Evolutionary conservation across 2,329 filamentous ascomycete genomes (phyloP).

Genomic region (Blastomyces silverae): DNA sequence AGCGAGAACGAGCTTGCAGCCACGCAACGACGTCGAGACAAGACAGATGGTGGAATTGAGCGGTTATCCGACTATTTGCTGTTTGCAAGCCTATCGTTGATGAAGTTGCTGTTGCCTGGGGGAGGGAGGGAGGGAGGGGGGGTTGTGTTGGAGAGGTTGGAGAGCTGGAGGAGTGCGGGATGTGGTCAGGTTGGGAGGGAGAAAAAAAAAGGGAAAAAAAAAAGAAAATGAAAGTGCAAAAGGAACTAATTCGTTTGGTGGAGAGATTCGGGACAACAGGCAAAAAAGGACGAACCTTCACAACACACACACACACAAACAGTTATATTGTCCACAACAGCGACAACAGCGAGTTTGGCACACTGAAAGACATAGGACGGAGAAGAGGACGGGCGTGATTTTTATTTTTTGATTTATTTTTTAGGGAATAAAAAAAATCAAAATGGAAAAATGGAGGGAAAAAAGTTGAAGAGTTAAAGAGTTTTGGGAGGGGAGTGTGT

Average conservation of each 20-base stretch:
- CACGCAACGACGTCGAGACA: neutral
- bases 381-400: neutral
- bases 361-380: neutral
- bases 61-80: neutral
- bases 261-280: constrained; percentile 10
- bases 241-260: neutral
- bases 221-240: neutral
- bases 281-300: constrained; percentile 9
- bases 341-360: constrained; percentile 12
- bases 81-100: too few species aligned
- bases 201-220: constrained; percentile 2
- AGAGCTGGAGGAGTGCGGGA: constrained; percentile 1
- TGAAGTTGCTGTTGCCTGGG: neutral
- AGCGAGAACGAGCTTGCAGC: neutral
- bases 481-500: neutral
- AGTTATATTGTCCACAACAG: constrained; percentile 8
- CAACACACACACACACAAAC: neutral
- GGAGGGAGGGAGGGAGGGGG: neutral
- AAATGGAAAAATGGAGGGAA: too few species aligned
- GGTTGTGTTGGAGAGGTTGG: neutral
- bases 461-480: too few species aligned
- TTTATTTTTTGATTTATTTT: neutral
- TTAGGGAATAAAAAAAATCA: neutral
- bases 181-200: neutral
- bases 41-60: constrained; percentile 8